A percentile compares a stretch with the other conserved stretches of the same genome.
These are phyloP conservation scores for Volvox reticuliferus DNA, from an alignment of 139 green algal species.

Conservation along the genomic window DNA sequence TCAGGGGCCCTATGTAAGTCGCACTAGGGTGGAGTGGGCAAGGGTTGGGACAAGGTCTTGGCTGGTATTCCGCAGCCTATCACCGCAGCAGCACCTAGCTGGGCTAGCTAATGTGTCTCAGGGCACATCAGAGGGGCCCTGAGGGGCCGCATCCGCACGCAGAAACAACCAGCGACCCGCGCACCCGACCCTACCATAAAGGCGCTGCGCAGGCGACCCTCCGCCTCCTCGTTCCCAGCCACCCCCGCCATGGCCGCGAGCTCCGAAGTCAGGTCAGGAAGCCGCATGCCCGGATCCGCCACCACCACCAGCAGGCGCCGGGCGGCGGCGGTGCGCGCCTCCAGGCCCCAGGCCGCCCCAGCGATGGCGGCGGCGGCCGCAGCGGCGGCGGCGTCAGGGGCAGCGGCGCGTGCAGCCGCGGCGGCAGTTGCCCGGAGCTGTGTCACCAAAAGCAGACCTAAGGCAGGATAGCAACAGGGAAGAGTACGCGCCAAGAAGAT, in stretches of 20 bases:
- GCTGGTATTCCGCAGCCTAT: too few species aligned
- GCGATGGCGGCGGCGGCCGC: not conserved
- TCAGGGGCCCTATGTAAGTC: too few species aligned
- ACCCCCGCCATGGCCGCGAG: constrained; percentile 49
- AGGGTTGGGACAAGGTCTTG: too few species aligned
- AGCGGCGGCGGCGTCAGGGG: not conserved
- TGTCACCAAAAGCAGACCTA: constrained; percentile 72
- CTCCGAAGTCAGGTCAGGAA: constrained; percentile 74
- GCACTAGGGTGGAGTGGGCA: too few species aligned
- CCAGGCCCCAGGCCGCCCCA: constrained; percentile 28
- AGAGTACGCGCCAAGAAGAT: too few species aligned
- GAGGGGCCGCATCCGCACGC: too few species aligned
- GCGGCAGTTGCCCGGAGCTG: constrained; percentile 53
- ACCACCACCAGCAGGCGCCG: constrained; percentile 74
- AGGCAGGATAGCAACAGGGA: not conserved
- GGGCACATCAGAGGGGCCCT: too few species aligned
- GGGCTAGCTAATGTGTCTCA: too few species aligned
- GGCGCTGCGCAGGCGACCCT: constrained; percentile 33
- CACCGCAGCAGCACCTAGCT: too few species aligned
- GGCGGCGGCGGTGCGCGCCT: constrained; percentile 45
- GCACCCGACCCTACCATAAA: constrained; percentile 33
- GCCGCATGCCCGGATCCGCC: constrained; percentile 69
- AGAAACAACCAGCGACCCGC: too few species aligned
- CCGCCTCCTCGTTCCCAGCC: constrained; percentile 12
- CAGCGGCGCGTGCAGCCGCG: not conserved